phyloP scores from a whole-genome alignment of 352 stramenopile genomes.

The Synura sp. region DNA sequence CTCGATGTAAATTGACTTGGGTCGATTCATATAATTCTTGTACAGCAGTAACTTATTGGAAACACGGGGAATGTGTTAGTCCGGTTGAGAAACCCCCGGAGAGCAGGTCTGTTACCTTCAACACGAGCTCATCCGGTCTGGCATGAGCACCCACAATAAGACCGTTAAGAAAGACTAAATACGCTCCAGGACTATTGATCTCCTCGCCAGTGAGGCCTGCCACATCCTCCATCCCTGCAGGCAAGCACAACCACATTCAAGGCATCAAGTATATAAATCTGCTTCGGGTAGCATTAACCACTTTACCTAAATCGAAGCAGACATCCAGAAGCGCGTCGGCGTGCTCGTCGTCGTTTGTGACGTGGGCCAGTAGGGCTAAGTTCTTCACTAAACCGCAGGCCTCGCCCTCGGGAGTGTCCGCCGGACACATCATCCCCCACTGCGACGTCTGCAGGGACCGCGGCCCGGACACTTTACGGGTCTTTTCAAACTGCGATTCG shows the following conservation, averaged over 20 bases:
- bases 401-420: constrained; percentile 98
- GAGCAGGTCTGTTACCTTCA: background rate
- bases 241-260: background rate
- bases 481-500: constrained; percentile 93
- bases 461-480: constrained; percentile 94
- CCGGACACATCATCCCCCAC: constrained; percentile 98
- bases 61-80: background rate
- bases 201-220: constrained; percentile 88
- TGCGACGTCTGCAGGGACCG: constrained; percentile 95
- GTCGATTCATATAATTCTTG: background rate
- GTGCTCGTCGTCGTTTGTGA: constrained; percentile 87
- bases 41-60: background rate
- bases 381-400: constrained; percentile 99
- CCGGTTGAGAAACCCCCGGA: too few relatives aligned
- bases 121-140: constrained; percentile 79
- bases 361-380: constrained; percentile 93
- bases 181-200: constrained; percentile 87
- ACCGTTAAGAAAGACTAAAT: constrained; percentile 98
- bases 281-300: too few relatives aligned
- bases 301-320: constrained; percentile 84
- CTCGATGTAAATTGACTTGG: background rate
- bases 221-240: constrained; percentile 84
- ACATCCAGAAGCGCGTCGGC: constrained; percentile 83
- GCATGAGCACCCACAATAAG: constrained; percentile 94
- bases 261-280: too few relatives aligned